Percentiles rank a stretch among this genome's conserved stretches.
phyloP scores from a whole-genome alignment of 345 rosid genomes.

The Pugionium cornutum region DNA sequence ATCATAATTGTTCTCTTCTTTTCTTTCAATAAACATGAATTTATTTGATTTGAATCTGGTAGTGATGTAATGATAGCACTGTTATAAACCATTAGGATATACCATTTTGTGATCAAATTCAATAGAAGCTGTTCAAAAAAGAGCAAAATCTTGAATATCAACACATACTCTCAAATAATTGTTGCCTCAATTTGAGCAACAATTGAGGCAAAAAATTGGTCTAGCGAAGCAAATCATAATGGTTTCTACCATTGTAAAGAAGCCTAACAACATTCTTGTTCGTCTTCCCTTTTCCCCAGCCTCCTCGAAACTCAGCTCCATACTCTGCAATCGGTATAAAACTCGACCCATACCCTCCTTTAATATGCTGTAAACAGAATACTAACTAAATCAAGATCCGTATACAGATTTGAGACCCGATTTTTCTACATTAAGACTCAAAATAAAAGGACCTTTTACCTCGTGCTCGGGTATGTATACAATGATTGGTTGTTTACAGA shows the following conservation, averaged over 20 bases:
- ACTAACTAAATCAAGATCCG: not conserved
- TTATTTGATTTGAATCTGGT: too few relatives aligned
- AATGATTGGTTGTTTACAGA: slow-evolving; percentile 69
- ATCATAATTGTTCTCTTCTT: too few relatives aligned
- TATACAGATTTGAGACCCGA: not conserved
- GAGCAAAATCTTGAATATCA: too few relatives aligned
- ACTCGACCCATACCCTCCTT: slow-evolving; percentile 63
- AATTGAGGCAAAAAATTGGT: not conserved
- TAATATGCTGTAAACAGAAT: slow-evolving; percentile 49
- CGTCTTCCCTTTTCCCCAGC: slow-evolving; percentile 50
- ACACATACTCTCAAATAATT: too few relatives aligned
- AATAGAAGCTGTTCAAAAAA: too few relatives aligned
- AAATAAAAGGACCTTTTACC: slow-evolving; percentile 42
- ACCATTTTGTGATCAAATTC: too few relatives aligned
- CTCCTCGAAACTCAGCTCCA: slow-evolving; percentile 66
- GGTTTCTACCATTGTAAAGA: slow-evolving; percentile 80
- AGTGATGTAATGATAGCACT: too few relatives aligned
- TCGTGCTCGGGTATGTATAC: slow-evolving; percentile 87
- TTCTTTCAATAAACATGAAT: too few relatives aligned
- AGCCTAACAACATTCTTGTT: slow-evolving; percentile 72
- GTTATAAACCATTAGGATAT: too few relatives aligned
- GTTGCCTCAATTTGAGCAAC: too few relatives aligned
- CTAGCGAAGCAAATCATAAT: slow-evolving; percentile 65
- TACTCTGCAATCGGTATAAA: slow-evolving; percentile 83
- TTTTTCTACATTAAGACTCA: not conserved